A percentile compares a stretch with the other conserved stretches of the same genome.
Evolutionary conservation across 2,329 filamentous ascomycete genomes (phyloP).

Genomic region (Chrysoporthe puriensis): DNA sequence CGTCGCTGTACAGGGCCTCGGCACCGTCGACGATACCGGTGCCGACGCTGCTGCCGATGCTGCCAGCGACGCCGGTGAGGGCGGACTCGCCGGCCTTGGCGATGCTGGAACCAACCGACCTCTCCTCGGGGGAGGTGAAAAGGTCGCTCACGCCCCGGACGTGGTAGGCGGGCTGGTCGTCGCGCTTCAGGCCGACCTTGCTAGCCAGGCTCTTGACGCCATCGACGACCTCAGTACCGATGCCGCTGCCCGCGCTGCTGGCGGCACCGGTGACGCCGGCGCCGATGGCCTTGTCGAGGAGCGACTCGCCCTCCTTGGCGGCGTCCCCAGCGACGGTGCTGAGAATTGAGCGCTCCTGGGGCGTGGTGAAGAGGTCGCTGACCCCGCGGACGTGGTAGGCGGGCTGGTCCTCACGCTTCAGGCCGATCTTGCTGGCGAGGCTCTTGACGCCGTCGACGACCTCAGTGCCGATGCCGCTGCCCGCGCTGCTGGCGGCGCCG

Average conservation of each 20-base stretch:
- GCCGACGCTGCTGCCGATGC: neutral
- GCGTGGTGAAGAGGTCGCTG: neutral
- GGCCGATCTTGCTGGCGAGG: conserved; percentile 8
- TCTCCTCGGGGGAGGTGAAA: neutral
- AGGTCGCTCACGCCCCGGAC: neutral
- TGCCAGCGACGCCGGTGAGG: neutral
- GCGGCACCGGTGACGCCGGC: neutral
- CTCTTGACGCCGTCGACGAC: conserved; percentile 4
- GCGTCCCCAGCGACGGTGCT: neutral
- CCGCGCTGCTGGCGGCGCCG: neutral
- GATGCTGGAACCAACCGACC: neutral
- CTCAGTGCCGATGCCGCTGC: conserved; percentile 2
- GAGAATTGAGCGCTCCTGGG: neutral
- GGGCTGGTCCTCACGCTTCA: conserved; percentile 1
- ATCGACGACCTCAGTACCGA: conserved; percentile 8
- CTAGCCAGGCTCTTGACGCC: conserved; percentile 8
- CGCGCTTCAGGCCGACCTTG: conserved; percentile 1
- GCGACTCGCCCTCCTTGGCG: neutral
- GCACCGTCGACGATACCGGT: neutral
- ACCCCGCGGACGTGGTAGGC: conserved; percentile 3
- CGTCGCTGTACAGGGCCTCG: neutral
- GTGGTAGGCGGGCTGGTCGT: conserved; percentile 7
- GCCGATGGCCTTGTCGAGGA: conserved; percentile 9
- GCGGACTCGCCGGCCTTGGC: neutral
- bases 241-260: neutral